These are phyloP conservation scores for Orychophragmus violaceus DNA, from an alignment of 345 rosid genomes.

Conservation along the genomic window DNA sequence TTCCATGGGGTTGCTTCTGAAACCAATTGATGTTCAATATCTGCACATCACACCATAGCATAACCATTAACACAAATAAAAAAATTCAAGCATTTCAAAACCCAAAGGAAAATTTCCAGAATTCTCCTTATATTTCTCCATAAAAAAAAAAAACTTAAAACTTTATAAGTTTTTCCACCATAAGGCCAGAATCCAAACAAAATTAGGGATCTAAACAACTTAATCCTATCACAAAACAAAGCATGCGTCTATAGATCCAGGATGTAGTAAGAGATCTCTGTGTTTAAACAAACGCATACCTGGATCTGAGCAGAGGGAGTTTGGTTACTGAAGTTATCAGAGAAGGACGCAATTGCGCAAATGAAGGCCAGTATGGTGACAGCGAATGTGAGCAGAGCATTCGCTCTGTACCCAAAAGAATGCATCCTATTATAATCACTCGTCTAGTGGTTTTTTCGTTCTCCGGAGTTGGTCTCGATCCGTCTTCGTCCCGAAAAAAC, in stretches of 20 bases:
- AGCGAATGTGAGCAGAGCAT: slow-evolving; percentile 76
- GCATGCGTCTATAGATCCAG: background rate
- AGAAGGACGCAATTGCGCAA: slow-evolving; percentile 75
- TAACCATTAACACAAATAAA: background rate
- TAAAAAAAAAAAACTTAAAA: background rate
- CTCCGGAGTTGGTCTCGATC: background rate
- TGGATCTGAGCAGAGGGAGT: slow-evolving; percentile 76
- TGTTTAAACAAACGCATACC: slow-evolving; percentile 32
- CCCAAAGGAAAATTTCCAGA: background rate
- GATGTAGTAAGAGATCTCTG: background rate
- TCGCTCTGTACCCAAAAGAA: slow-evolving; percentile 79
- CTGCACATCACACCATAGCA: background rate
- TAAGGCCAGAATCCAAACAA: background rate
- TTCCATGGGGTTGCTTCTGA: background rate
- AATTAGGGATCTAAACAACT: background rate
- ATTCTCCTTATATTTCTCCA: background rate
- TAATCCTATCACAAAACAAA: background rate
- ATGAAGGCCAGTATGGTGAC: slow-evolving; percentile 73
- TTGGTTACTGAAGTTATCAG: slow-evolving; percentile 74
- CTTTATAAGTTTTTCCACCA: background rate
- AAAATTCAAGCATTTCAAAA: too few relatives aligned
- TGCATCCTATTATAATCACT: slow-evolving; percentile 43
- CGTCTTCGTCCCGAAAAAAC: background rate
- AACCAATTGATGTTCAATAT: background rate
- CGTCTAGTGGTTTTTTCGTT: background rate